phyloP scores from a whole-genome alignment of 2,329 filamentous ascomycete genomes.

The Triangularia verruculosa region DNA sequence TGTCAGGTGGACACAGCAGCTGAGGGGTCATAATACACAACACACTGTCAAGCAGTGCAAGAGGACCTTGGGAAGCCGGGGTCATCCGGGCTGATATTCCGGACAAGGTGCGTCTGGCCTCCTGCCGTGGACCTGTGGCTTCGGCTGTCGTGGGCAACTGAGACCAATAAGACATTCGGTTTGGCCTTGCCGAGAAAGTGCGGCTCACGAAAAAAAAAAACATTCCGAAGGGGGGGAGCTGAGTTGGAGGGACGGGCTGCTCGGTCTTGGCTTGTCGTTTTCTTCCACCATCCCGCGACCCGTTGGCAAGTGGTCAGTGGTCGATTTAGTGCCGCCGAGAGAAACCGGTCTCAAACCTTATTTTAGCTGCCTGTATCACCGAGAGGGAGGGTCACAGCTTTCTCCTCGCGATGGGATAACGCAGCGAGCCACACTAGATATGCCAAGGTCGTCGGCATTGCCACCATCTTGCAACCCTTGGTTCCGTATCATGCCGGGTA shows the following conservation, averaged over 20 bases:
- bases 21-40: background rate
- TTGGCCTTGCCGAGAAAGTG: background rate
- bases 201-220: background rate
- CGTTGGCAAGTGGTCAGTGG: background rate
- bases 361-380: background rate
- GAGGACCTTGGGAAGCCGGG: background rate
- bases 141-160: background rate
- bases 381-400: background rate
- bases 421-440: background rate
- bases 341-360: conserved; percentile 8
- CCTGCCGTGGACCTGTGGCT: background rate
- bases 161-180: background rate
- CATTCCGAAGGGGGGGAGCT: background rate
- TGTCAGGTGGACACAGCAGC: background rate
- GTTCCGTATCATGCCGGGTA: background rate
- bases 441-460: background rate
- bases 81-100: background rate
- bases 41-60: background rate
- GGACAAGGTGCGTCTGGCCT: background rate
- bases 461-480: background rate
- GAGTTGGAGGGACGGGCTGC: background rate
- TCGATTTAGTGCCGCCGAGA: background rate
- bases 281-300: background rate
- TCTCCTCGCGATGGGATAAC: background rate
- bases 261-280: conserved; percentile 4